Base-by-base conservation (phyloP, 495 filamentous ascomycete species). In the Trichoderma parareesei region DNA sequence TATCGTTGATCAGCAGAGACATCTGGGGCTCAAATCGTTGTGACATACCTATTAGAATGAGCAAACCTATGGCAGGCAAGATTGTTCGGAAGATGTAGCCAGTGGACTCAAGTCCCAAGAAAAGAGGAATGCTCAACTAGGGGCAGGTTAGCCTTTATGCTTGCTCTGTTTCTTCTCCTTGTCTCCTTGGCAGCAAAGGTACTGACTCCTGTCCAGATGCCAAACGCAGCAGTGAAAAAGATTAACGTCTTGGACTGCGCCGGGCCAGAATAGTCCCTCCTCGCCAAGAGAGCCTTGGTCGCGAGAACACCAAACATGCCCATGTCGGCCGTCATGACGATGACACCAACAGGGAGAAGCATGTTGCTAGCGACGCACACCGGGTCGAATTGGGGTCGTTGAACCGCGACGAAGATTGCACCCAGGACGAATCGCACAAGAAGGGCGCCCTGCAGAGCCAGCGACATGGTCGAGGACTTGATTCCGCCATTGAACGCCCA, bases 181-280 rank as follows among this genome's bases (percentile, higher is more conserved):
- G 44, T 40, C 62, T 27, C 41, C 20, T 44, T 20, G 14, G 49
- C 27, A 37, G 37, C 46, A 38, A 16, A 41, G 4, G 2, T 20
- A 74, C 78, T 49, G 70, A 82, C 79, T 65, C 69, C 81, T 16
- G 73, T 81, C 82, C 82, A 85, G 37, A 82, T 64, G 38, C 70
- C 71, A 60, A 82, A 65, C 18, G 81, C 82, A 42, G 76, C 40
- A 57, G 77, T 71, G 16, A 77, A 69, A 27, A 80, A 70, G 10
- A 77, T 68, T 27, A 82, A 65, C 16, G 74, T 69, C 68, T 73
- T 78, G 41, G 64, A 65, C 6, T 69, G 60, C 6, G 67, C 68
- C 4, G 53, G 53, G 2, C 53, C 11, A 14, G 16, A 9, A 57
- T 57, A 64, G 55, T 33, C 64, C 67, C 46, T 68, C 69, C 46